Evolutionary conservation across 805 yeast genomes (phyloP).

Genomic region (Sugiyamaella boreocaroliniensis): DNA sequence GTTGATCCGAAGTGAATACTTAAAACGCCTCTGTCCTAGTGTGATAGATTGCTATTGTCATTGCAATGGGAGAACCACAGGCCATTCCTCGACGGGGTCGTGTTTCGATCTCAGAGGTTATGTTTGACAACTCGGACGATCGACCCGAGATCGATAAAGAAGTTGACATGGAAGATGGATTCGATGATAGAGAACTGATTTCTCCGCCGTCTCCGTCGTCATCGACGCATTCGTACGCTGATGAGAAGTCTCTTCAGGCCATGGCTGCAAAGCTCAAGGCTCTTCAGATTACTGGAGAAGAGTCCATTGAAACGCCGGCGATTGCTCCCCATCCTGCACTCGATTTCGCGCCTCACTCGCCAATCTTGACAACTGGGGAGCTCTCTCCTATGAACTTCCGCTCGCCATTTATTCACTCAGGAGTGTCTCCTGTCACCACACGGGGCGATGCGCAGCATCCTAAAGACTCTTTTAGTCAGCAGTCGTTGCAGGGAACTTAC

Average conservation of each 20-base stretch:
- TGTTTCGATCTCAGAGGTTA: constrained; percentile 5
- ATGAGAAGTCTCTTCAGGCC: constrained; percentile 56
- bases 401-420: background rate
- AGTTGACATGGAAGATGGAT: constrained; percentile 11
- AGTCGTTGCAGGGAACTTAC: constrained; percentile 25
- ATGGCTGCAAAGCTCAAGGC: constrained; percentile 64
- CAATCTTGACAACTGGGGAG: constrained; percentile 1
- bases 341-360: constrained; percentile 7
- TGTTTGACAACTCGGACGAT: constrained; percentile 9
- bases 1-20: no score
- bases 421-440: background rate
- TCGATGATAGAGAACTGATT: constrained; percentile 2
- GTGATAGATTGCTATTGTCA: background rate
- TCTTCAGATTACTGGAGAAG: constrained; percentile 12
- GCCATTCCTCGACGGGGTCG: constrained; percentile 2
- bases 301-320: constrained; percentile 1
- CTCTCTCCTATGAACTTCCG: constrained; percentile 3
- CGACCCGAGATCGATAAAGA: constrained; percentile 6
- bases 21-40: no score
- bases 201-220: constrained; percentile 4
- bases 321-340: constrained; percentile 7
- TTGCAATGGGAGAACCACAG: constrained; percentile 6
- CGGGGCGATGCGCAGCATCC: background rate
- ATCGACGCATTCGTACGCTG: constrained; percentile 47
- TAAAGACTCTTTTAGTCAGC: constrained; percentile 13